A percentile compares a stretch with the other conserved stretches of the same genome.
Evolutionary conservation across 805 yeast genomes (phyloP).

Genomic region (Myxozyma neotropica): DNA sequence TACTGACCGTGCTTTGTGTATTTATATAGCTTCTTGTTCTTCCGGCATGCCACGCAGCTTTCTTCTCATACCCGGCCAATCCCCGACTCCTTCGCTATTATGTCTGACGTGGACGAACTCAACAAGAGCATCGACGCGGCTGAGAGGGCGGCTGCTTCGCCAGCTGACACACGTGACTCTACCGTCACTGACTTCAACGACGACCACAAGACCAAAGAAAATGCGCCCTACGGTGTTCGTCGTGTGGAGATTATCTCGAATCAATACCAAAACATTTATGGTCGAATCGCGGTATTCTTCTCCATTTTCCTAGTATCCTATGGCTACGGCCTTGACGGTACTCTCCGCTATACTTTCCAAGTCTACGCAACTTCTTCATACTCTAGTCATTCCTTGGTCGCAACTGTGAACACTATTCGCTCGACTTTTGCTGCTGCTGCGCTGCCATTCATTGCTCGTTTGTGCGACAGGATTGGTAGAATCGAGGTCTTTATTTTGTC

Average conservation of each 20-base stretch:
- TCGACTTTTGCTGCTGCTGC: conserved; percentile 68
- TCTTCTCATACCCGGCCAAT: no score
- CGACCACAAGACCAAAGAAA: neutral
- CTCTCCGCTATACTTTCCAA: conserved; percentile 58
- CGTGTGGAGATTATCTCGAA: conserved; percentile 58
- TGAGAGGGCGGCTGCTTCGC: neutral
- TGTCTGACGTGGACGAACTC: neutral
- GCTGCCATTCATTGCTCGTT: conserved; percentile 63
- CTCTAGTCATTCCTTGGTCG: conserved; percentile 54
- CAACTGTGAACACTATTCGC: conserved; percentile 62
- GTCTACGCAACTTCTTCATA: conserved; percentile 60
- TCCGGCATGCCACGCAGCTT: no score
- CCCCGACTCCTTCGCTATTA: neutral
- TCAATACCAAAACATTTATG: conserved; percentile 47
- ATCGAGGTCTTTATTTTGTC: conserved; percentile 53
- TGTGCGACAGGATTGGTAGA: conserved; percentile 71
- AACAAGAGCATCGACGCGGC: neutral
- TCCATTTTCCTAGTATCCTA: conserved; percentile 59
- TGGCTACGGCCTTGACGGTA: conserved; percentile 62
- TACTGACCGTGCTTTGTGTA: no score
- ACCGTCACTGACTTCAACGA: neutral
- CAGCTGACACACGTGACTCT: neutral
- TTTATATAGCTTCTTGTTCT: no score
- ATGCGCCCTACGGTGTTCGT: conserved; percentile 51
- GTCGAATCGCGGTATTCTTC: conserved; percentile 50